Evolutionary conservation across 495 filamentous ascomycete genomes (phyloP).

Genomic region (Aspergillus taichungensis): DNA sequence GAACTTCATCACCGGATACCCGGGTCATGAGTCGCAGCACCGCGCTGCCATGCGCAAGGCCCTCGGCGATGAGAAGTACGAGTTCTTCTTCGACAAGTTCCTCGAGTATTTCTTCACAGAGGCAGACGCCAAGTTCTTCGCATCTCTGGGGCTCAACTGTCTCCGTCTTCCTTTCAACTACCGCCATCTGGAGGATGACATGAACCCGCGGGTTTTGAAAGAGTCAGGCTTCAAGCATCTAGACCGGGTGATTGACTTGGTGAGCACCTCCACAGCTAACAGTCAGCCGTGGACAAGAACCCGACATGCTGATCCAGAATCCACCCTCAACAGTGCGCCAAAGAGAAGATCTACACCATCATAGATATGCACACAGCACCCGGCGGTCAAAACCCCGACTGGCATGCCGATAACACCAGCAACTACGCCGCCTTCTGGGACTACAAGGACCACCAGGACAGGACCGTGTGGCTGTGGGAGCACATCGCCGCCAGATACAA

Average conservation of each 20-base stretch:
- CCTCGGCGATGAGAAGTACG: constrained; percentile 40
- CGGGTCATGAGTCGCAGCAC: constrained; percentile 50
- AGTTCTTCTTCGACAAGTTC: constrained; percentile 44
- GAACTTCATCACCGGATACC: constrained; percentile 61
- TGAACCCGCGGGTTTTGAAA: constrained; percentile 52
- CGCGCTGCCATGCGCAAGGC: constrained; percentile 46
- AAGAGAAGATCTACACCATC: constrained; percentile 50
- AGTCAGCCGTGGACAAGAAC: neutral
- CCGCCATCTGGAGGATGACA: constrained; percentile 55
- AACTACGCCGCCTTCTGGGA: constrained; percentile 55
- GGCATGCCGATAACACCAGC: constrained; percentile 51
- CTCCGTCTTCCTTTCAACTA: constrained; percentile 58
- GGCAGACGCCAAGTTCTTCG: constrained; percentile 52
- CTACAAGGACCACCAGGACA: constrained; percentile 52
- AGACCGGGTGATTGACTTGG: constrained; percentile 48
- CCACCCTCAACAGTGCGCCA: constrained; percentile 33
- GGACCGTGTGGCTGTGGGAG: constrained; percentile 51
- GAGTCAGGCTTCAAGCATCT: constrained; percentile 48
- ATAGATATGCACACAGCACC: constrained; percentile 57
- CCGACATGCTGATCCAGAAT: neutral
- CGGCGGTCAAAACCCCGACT: constrained; percentile 57
- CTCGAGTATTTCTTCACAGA: constrained; percentile 57
- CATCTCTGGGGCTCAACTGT: constrained; percentile 50
- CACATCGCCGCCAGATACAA: constrained; percentile 49
- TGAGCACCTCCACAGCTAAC: constrained; percentile 3